Evolutionary conservation across 345 rosid genomes (phyloP), one percentile per base, ranked within the genome.

Genomic region (Turritis glabra): DNA sequence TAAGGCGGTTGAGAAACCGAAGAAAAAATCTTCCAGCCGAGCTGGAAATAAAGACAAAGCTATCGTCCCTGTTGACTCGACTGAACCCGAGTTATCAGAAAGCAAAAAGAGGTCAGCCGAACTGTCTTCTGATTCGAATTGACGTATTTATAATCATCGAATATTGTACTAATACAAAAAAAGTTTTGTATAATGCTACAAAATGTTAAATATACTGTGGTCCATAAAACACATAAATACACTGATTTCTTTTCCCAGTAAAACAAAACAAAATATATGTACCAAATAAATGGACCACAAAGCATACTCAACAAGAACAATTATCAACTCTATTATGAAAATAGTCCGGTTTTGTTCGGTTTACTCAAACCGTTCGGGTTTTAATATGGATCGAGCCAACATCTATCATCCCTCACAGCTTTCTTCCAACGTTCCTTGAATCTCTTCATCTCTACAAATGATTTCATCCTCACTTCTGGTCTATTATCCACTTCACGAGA

Each of bases 381-480:
- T 74, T 46, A 78, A 80, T 76, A 87, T 7, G 96, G 98, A 81
- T 94, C 98, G 2, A 86, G 76, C 98, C 98, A 94, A 69, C 98
- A 94, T 68, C 13, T 80, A 64, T 94, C 98, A 70, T 81, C 79
- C 37, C 77, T 63, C 7, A 66, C 82, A 4, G 96, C 97, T 51
- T 78, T 72, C 73, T 78, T 79, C 98, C 97, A 91, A 79, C 98
- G 83, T 75, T 81, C 79, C 32, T 64, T 66, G 77, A 91, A 88
- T 26, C 82, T 82, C 72, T 82, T 84, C 97, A 94, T 91, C 55
- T 94, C 98, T 0, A 75, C 63, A 30, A 46, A 83, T 54, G 98
- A 94, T 35, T 88, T 95, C 70, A 65, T 84, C 77, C 98, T 84
- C 56, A 93, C 94, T 83, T 85, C 82, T 0, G 85, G 80, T 74